Conservation (phyloP, 768 basidiomycete species). For the Scleroderma citrinum region DNA sequence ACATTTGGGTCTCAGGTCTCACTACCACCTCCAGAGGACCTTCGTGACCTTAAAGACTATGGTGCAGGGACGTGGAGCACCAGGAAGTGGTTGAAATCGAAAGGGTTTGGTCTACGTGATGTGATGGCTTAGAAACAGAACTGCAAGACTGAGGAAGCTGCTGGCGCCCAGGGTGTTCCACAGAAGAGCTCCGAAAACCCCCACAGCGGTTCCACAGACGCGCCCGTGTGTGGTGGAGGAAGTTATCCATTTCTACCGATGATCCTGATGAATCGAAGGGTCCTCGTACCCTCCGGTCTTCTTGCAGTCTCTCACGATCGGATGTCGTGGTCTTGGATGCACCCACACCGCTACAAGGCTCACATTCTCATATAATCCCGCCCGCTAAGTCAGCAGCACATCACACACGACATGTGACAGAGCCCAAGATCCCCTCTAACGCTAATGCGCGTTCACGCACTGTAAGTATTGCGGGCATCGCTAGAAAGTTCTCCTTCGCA, state of each 20-base stretch:
- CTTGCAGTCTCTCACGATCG: background rate
- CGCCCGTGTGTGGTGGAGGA: conserved; percentile 28
- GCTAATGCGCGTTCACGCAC: background rate
- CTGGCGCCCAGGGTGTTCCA: no score
- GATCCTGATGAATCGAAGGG: conserved; percentile 9
- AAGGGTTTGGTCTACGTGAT: conserved; percentile 22
- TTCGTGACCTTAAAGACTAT: conserved; percentile 10
- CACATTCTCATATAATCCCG: conserved; percentile 3
- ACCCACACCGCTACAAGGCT: conserved; percentile 13
- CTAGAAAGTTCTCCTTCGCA: conserved; percentile 28
- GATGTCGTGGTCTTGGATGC: conserved; percentile 7
- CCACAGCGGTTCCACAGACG: no score
- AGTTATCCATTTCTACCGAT: conserved; percentile 10
- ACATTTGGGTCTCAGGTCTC: conserved; percentile 52
- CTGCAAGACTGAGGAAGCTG: conserved; percentile 6
- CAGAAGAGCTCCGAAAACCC: conserved; percentile 5
- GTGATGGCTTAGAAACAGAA: conserved; percentile 19
- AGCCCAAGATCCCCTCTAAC: conserved; percentile 12
- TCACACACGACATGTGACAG: conserved; percentile 18
- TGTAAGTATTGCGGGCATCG: conserved; percentile 18
- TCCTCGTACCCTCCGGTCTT: conserved; percentile 1
- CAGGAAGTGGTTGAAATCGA: conserved; percentile 25
- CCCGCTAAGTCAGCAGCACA: conserved; percentile 8
- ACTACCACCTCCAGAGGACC: conserved; percentile 22
- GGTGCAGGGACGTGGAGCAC: no score